A percentile compares a stretch with the other conserved stretches of the same genome.
Evolutionary conservation across 2,329 filamentous ascomycete genomes (phyloP).

Genomic region (Aspergillus quadrilineatus): DNA sequence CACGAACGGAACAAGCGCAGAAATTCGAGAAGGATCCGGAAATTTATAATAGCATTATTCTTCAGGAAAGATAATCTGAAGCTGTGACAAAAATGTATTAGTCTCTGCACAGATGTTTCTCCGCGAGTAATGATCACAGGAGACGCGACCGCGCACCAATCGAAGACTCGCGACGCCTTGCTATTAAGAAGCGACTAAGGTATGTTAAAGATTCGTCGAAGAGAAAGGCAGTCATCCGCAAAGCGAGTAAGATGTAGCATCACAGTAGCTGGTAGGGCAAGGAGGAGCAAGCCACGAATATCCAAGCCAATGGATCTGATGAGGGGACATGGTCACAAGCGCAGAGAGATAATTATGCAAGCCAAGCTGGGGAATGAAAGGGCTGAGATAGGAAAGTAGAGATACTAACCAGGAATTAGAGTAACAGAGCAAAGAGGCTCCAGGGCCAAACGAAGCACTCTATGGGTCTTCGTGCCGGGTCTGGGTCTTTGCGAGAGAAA

Average conservation of each 20-base stretch:
- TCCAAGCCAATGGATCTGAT: slow-evolving; percentile 6
- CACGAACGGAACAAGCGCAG: slow-evolving; percentile 21
- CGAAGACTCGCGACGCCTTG: slow-evolving; percentile 13
- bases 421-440: slow-evolving; percentile 17
- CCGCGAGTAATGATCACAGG: slow-evolving; percentile 6
- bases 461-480: slow-evolving; percentile 24
- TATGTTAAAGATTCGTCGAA: slow-evolving; percentile 15
- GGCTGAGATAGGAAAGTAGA: slow-evolving; percentile 14
- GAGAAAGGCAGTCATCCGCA: not conserved
- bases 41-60: slow-evolving; percentile 32
- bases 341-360: not conserved
- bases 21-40: slow-evolving; percentile 8
- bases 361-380: slow-evolving; percentile 4
- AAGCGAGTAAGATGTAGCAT: not conserved
- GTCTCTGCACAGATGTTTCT: slow-evolving; percentile 8
- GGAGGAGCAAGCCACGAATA: slow-evolving; percentile 9
- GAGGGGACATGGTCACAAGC: slow-evolving; percentile 8
- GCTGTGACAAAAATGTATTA: slow-evolving; percentile 16
- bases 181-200: slow-evolving; percentile 5
- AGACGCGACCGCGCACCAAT: slow-evolving; percentile 20
- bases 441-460: slow-evolving; percentile 20
- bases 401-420: slow-evolving; percentile 21
- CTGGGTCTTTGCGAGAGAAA: slow-evolving; percentile 22
- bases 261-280: not conserved
- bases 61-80: slow-evolving; percentile 21